A percentile compares a stretch with the other conserved stretches of the same genome.
These are phyloP conservation scores for Lepidium sativum DNA, from an alignment of 345 rosid genomes.

Conservation along the genomic window DNA sequence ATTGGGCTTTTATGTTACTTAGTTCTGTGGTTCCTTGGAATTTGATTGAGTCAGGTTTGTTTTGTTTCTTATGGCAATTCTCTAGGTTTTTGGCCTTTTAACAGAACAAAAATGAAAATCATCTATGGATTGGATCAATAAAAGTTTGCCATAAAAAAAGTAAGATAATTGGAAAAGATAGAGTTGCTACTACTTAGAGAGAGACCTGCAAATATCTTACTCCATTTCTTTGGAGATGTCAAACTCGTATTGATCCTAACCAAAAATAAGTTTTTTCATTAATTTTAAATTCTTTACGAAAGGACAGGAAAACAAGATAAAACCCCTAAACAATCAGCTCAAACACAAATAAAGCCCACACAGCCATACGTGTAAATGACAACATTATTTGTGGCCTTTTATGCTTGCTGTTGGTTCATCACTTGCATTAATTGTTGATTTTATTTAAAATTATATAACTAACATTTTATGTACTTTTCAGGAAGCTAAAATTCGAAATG, in stretches of 20 bases:
- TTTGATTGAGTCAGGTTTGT: constrained; percentile 2
- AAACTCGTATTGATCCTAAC: neutral
- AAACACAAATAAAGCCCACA: neutral
- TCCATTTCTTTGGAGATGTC: neutral
- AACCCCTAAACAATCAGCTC: constrained; percentile 18
- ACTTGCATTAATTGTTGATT: neutral
- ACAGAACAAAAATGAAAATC: neutral
- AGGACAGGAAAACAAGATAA: constrained; percentile 54
- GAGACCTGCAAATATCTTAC: no score
- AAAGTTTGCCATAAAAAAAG: no score
- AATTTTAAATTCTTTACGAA: neutral
- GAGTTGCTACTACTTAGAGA: no score
- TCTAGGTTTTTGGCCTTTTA: neutral
- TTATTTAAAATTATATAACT: constrained; percentile 11
- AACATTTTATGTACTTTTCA: constrained; percentile 22
- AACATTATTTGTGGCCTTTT: neutral
- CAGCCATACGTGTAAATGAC: neutral
- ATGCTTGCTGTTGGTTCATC: constrained; percentile 5
- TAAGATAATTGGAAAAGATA: no score
- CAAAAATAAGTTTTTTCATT: neutral
- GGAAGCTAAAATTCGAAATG: constrained; percentile 86
- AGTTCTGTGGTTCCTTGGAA: neutral
- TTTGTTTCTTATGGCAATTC: constrained; percentile 29
- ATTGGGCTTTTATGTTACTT: constrained; percentile 5
- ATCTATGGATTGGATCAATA: constrained; percentile 1